These are phyloP conservation scores for Alternaria brassicicola DNA, from an alignment of 2,329 filamentous ascomycete species.

Conservation along the genomic window DNA sequence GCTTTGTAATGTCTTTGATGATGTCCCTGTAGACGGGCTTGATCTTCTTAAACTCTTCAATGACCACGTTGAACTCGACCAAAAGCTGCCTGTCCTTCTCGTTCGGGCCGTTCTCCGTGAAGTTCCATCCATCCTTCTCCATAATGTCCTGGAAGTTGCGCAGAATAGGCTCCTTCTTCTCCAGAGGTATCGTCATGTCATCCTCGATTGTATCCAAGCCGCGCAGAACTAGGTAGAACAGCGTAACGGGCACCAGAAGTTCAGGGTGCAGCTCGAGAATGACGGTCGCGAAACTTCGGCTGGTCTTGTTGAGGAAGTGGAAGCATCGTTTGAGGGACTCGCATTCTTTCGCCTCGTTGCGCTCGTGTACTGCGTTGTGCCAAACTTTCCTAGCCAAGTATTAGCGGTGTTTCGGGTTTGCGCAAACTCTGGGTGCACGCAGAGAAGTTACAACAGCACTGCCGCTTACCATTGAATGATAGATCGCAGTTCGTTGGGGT, in stretches of 20 bases:
- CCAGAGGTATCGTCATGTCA: slow-evolving; percentile 88
- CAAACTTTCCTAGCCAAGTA: slow-evolving; percentile 78
- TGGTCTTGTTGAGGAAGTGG: slow-evolving; percentile 82
- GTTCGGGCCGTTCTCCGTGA: slow-evolving; percentile 80
- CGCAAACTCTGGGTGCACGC: background rate
- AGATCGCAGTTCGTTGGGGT: slow-evolving; percentile 77
- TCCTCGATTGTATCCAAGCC: slow-evolving; percentile 98
- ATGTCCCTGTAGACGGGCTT: slow-evolving; percentile 84
- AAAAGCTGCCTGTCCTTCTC: slow-evolving; percentile 95
- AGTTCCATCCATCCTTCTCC: slow-evolving; percentile 88
- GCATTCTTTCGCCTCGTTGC: slow-evolving; percentile 76
- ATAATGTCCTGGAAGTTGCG: slow-evolving; percentile 81
- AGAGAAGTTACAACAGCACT: background rate
- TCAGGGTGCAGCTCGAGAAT: slow-evolving; percentile 96
- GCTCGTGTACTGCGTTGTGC: slow-evolving; percentile 91
- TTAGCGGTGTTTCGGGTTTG: slow-evolving; percentile 12
- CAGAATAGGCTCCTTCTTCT: slow-evolving; percentile 83
- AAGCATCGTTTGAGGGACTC: slow-evolving; percentile 81
- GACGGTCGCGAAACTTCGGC: slow-evolving; percentile 89
- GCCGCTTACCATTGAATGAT: slow-evolving; percentile 84
- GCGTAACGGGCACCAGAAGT: slow-evolving; percentile 81
- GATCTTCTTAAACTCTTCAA: slow-evolving; percentile 85
- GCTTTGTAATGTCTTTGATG: slow-evolving; percentile 88
- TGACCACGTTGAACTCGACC: slow-evolving; percentile 87
- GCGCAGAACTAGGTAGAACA: slow-evolving; percentile 93